Conservation (phyloP, 208 protist genomes). For the Porcisia hertigi region DNA sequence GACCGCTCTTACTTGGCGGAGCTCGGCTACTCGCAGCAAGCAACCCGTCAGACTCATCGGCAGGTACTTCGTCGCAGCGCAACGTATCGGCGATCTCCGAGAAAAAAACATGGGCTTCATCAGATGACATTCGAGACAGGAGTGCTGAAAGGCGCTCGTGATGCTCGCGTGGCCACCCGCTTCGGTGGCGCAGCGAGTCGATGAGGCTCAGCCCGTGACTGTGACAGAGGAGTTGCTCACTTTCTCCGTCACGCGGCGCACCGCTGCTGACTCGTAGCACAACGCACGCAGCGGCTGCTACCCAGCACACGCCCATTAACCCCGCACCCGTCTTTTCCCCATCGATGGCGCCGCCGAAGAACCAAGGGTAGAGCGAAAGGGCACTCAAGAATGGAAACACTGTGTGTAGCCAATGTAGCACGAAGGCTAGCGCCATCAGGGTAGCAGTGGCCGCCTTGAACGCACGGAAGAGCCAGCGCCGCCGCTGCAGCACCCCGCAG, state of each 20-base stretch:
- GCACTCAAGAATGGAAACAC: slow-evolving; percentile 10
- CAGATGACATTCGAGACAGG: not conserved
- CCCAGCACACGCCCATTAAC: slow-evolving; percentile 9
- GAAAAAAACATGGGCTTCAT: not conserved
- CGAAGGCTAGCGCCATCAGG: slow-evolving; percentile 11
- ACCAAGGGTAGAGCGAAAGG: slow-evolving; percentile 10
- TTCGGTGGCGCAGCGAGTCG: slow-evolving; percentile 15
- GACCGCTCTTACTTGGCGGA: not conserved
- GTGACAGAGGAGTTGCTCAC: not conserved
- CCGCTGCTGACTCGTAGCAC: slow-evolving; percentile 28
- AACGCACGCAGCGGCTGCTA: slow-evolving; percentile 17
- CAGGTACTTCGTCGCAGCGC: not conserved
- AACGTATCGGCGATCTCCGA: not conserved
- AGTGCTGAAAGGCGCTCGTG: not conserved
- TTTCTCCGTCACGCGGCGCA: not conserved
- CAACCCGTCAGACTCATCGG: not conserved
- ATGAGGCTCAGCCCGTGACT: slow-evolving; percentile 10
- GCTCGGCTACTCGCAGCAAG: not conserved
- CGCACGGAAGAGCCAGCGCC: slow-evolving; percentile 11
- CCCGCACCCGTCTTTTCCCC: not conserved
- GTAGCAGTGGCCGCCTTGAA: slow-evolving; percentile 10
- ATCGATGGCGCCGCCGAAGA: slow-evolving; percentile 9
- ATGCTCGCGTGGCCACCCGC: not conserved
- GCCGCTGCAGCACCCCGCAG: slow-evolving; percentile 24
- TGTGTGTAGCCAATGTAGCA: slow-evolving; percentile 20